Evolutionary conservation across 2,329 filamentous ascomycete species (phyloP).

Genomic region (Celoporthe dispersa): DNA sequence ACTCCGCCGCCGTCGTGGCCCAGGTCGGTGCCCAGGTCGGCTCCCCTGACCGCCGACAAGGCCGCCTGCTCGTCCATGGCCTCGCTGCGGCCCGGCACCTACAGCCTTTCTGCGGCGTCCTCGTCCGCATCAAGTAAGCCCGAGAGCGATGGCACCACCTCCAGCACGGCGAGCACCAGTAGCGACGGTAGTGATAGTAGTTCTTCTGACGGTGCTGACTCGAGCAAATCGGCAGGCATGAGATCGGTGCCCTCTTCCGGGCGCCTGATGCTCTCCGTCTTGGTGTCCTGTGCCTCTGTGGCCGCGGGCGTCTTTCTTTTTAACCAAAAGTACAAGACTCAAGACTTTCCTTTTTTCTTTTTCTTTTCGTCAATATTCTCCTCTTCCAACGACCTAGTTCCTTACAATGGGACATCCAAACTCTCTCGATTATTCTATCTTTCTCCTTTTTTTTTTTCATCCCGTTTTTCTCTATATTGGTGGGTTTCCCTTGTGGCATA

Average conservation of each 20-base stretch:
- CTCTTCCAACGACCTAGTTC: neutral
- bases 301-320: slow-evolving; percentile 24
- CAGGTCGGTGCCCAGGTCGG: slow-evolving; percentile 42
- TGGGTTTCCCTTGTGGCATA: slow-evolving; percentile 1
- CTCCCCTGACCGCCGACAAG: slow-evolving; percentile 18
- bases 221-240: slow-evolving; percentile 16
- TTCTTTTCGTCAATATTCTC: neutral
- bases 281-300: slow-evolving; percentile 23
- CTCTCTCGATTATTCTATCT: neutral
- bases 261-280: slow-evolving; percentile 17
- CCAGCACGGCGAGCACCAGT: slow-evolving; percentile 8
- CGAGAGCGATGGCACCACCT: slow-evolving; percentile 23
- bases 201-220: slow-evolving; percentile 27
- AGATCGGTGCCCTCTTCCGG: neutral
- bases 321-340: slow-evolving; percentile 3
- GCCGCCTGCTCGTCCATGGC: slow-evolving; percentile 26
- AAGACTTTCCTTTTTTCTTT: neutral
- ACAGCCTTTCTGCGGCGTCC: slow-evolving; percentile 17
- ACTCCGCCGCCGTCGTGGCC: slow-evolving; percentile 51
- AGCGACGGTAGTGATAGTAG: neutral
- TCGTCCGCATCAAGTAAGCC: slow-evolving; percentile 29
- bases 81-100: slow-evolving; percentile 20
- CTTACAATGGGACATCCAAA: neutral
- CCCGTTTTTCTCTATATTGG: neutral
- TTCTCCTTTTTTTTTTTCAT: neutral